Evolutionary conservation across 805 yeast species (phyloP).

Genomic region (Pichia kluyveri): DNA sequence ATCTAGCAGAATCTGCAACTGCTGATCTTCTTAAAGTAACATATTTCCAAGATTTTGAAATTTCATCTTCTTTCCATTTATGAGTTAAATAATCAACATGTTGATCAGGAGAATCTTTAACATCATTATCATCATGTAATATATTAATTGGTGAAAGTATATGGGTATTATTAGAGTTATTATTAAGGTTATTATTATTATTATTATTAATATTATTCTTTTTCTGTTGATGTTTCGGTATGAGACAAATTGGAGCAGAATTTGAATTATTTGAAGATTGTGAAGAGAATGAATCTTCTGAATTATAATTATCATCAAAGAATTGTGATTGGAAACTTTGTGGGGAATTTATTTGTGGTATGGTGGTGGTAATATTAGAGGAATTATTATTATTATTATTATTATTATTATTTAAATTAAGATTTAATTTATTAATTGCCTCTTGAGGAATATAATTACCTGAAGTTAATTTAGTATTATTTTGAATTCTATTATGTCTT

Average conservation of each 20-base stretch:
- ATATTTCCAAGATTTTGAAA: slow-evolving; percentile 93
- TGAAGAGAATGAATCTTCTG: slow-evolving; percentile 23
- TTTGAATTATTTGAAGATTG: slow-evolving; percentile 10
- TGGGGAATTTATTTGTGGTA: slow-evolving; percentile 13
- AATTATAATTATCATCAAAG: slow-evolving; percentile 19
- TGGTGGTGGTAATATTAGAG: not conserved
- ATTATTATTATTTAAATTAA: not conserved
- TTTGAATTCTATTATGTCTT: slow-evolving; percentile 1
- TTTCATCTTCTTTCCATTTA: slow-evolving; percentile 91
- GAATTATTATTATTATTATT: not conserved
- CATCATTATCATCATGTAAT: slow-evolving; percentile 77
- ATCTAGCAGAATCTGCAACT: slow-evolving; percentile 69
- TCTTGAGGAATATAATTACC: slow-evolving; percentile 7
- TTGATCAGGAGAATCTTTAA: slow-evolving; percentile 69
- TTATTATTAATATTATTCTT: slow-evolving; percentile 10
- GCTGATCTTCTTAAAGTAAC: slow-evolving; percentile 75
- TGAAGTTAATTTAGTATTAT: slow-evolving; percentile 2
- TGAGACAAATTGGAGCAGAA: slow-evolving; percentile 15
- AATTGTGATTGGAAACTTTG: slow-evolving; percentile 18
- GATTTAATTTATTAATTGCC: slow-evolving; percentile 3
- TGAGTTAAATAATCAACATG: slow-evolving; percentile 95
- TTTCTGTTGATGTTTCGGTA: slow-evolving; percentile 25
- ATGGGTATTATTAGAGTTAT: slow-evolving; percentile 8
- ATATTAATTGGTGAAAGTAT: slow-evolving; percentile 1
- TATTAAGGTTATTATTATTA: slow-evolving; percentile 8